Evolutionary conservation across 1,139 yeast genomes (phyloP).

Genomic region (Kurtzmaniella quercitrusa): DNA sequence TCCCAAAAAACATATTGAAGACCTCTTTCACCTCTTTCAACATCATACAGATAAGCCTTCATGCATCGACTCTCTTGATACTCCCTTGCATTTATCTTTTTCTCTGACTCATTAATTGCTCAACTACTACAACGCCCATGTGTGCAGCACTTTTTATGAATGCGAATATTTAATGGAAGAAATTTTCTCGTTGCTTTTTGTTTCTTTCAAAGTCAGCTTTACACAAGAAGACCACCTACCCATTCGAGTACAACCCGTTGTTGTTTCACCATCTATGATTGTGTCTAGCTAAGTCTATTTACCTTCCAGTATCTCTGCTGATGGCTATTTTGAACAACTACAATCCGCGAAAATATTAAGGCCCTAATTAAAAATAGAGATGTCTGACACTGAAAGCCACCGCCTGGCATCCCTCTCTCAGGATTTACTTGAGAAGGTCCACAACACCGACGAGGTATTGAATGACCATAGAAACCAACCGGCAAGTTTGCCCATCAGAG

Average conservation of each 20-base stretch:
- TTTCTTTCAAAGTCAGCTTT: not conserved
- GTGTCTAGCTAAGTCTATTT: constrained; percentile 1
- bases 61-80: no score
- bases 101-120: not conserved
- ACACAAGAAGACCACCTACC: not conserved
- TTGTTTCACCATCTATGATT: constrained; percentile 2
- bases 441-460: constrained; percentile 45
- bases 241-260: not conserved
- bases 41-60: no score
- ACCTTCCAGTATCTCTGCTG: constrained; percentile 1
- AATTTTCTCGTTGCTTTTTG: not conserved
- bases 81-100: no score
- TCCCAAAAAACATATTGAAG: no score
- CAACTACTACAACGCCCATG: not conserved
- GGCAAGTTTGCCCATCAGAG: constrained; percentile 36
- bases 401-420: constrained; percentile 32
- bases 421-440: constrained; percentile 27
- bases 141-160: not conserved
- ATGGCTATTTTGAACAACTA: constrained; percentile 1
- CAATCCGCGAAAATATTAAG: not conserved
- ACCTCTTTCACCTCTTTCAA: no score
- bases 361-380: constrained; percentile 13
- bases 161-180: not conserved
- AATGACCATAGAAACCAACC: constrained; percentile 58
- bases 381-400: constrained; percentile 48